Evolutionary conservation across 495 filamentous ascomycete genomes (phyloP), one percentile per base, ranked within the genome.

Genomic region (Cercophora scortea): DNA sequence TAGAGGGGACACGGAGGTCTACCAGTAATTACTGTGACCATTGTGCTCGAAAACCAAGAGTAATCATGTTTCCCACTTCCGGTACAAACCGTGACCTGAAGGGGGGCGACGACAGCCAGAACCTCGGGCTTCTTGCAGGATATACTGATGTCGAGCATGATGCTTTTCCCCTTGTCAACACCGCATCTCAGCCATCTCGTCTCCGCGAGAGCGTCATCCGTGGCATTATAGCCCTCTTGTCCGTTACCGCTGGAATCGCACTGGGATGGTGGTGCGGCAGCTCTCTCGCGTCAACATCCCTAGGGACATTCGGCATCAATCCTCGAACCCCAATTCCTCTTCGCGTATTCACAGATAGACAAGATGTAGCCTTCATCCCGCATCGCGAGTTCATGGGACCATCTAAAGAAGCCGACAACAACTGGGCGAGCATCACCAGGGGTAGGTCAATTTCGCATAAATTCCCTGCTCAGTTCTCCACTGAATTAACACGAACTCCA

Each of bases 381-480:
- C 38, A 50, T 18, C 18, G 9, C n/a, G 48, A 50, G 36, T 50
- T 41, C 48, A 50, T 50, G 15, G 48, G 48, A 3, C 36, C 34
- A 8, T 50, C 38, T 9, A 9, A 50, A 6, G 48, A 50, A 16
- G 48, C 48, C 8, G 11, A 50, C 8, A 16, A 38, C 34, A 49
- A 50, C 32, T 50, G 38, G 48, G 12, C 36, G 18, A 18, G 13
- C 4, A 19, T 50, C 15, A 50, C 48, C 5, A 16, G 13, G 19
- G 48, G 48, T 50, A 25, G 41, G 13, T 50, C 13, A 25, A 25
- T 25, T 25, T 25, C 5, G 2, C 25, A 25, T 25, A 25, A 2
- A 25, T 5, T 25, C 25, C 25, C 25, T 2, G 25, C 25, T 5
- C 25, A 25, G 25, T 25, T 25, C 25, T 2, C 25, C n/a, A n/a